Base-by-base conservation (phyloP, 768 basidiomycete genomes). In the Paxillus ammoniavirescens region DNA sequence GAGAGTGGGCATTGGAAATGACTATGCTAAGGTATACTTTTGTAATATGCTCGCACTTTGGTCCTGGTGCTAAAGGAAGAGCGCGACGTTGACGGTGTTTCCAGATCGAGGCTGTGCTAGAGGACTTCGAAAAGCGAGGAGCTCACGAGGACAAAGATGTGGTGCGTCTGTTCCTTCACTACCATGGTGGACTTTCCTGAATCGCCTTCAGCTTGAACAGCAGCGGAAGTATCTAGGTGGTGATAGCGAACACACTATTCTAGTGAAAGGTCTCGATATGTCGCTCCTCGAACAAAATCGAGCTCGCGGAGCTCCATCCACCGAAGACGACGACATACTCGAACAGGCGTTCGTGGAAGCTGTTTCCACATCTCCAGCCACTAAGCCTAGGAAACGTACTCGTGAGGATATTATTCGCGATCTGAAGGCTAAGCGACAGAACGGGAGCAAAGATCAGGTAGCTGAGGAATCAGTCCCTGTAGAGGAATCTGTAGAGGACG, bases 211-310 rank as follows among this genome's bases (percentile, higher is more conserved):
- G 87, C 74, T 91, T 15, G 89, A 91, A 50, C 78, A 83, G 50
- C 81, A 91, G 64, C 77, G 93, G 35, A 77, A 76, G 52, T 91
- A 89, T 66, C 81, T 93, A 5, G 92, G 92, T 15, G 91, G 92
- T 36, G 91, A 96, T 66, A 82, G 84, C 40, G 80, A 89, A 53
- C 93, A 95, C 66, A 85, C 91, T 10, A 81, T 94, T 52, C 82
- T 94, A 10, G 91, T 94, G 40, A 96, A 93, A 64, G 92, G 92
- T 26, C 83, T 98, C 43, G 95, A 98, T 65, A 79, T 87, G 59
- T 87, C 91, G 0, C 80, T 97, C 7, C 76, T 97, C 14, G 89
- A 92, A 63, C 89, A 92, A 60, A 85, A 89, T 58, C 93, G 86
- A 70, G 86, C 87, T 3, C 83, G 86, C 37, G 75, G 74, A 2